Conservation (phyloP, 768 basidiomycete genomes). For the Zangia roseola region DNA sequence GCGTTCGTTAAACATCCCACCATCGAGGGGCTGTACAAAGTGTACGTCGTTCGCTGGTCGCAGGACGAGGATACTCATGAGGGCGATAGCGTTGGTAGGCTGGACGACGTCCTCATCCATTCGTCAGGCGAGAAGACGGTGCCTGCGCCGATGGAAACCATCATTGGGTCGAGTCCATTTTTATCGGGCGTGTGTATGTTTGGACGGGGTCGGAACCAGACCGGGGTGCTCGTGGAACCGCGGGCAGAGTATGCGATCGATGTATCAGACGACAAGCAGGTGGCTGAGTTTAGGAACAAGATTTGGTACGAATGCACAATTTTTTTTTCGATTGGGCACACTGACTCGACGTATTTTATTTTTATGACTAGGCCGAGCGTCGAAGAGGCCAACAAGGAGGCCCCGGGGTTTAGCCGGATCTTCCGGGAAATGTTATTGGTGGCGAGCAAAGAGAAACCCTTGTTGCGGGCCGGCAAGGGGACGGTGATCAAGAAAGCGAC, state of each 20-base stretch:
- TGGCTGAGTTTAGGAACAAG: constrained; percentile 34
- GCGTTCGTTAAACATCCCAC: constrained; percentile 44
- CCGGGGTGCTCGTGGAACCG: constrained; percentile 33
- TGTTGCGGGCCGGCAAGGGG: constrained; percentile 47
- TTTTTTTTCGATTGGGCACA: background rate
- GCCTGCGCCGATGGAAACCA: constrained; percentile 34
- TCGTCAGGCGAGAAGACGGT: constrained; percentile 35
- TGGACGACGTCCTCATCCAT: constrained; percentile 34
- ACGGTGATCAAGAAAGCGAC: constrained; percentile 43
- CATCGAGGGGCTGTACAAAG: constrained; percentile 41
- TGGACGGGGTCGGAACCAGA: constrained; percentile 32
- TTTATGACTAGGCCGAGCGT: constrained; percentile 34
- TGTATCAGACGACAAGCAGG: constrained; percentile 22
- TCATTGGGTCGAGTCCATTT: constrained; percentile 18
- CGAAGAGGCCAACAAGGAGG: constrained; percentile 41
- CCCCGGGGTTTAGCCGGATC: constrained; percentile 42
- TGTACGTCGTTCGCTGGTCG: constrained; percentile 26
- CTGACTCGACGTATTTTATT: no score
- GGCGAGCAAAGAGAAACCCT: constrained; percentile 39
- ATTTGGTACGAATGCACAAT: constrained; percentile 33
- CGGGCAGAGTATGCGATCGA: constrained; percentile 35
- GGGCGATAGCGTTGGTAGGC: constrained; percentile 37
- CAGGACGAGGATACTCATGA: background rate
- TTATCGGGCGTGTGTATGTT: constrained; percentile 40
- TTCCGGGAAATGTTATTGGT: constrained; percentile 55